These are phyloP conservation scores for Sporormia fimetaria DNA, from an alignment of 495 filamentous ascomycete species.

Conservation along the genomic window DNA sequence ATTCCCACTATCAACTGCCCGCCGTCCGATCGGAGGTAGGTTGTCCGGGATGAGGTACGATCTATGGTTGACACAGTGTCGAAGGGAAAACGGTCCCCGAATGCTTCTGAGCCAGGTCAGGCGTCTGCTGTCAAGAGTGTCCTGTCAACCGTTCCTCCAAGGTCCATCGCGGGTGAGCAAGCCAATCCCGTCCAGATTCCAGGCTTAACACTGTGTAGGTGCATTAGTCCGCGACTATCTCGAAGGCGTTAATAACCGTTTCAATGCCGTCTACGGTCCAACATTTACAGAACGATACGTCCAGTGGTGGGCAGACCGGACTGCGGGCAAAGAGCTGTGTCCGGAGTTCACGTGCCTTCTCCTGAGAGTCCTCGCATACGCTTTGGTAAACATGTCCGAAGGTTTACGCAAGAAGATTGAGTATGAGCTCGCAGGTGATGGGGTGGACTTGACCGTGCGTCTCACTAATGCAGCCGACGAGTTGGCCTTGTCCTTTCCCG, in stretches of 20 bases:
- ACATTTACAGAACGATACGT: slow-evolving; percentile 40
- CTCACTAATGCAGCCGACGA: slow-evolving; percentile 38
- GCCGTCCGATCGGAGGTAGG: too few species aligned
- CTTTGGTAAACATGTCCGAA: slow-evolving; percentile 36
- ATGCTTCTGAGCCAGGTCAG: slow-evolving; percentile 1
- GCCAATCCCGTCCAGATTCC: not conserved
- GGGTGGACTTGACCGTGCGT: slow-evolving; percentile 33
- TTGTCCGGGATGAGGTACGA: too few species aligned
- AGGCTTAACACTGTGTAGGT: slow-evolving; percentile 30
- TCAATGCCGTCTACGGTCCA: slow-evolving; percentile 40
- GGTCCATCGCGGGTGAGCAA: slow-evolving; percentile 27
- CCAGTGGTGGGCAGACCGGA: slow-evolving; percentile 38
- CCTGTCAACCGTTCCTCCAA: slow-evolving; percentile 14
- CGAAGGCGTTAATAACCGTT: slow-evolving; percentile 39
- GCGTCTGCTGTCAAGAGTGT: slow-evolving; percentile 11
- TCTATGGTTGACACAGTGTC: too few species aligned
- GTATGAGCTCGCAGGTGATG: slow-evolving; percentile 35
- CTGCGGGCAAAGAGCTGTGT: slow-evolving; percentile 27
- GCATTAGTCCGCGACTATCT: slow-evolving; percentile 41
- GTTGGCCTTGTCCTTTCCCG: slow-evolving; percentile 37
- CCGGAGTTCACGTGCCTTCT: slow-evolving; percentile 42
- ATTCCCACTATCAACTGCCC: slow-evolving; percentile 20
- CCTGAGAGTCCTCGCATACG: slow-evolving; percentile 43
- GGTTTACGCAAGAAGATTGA: slow-evolving; percentile 37
- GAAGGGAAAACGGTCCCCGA: too few species aligned